Evolutionary conservation across 495 filamentous ascomycete species (phyloP), one percentile per base, ranked within the genome.

Genomic region (Penicillium longicatenatum): DNA sequence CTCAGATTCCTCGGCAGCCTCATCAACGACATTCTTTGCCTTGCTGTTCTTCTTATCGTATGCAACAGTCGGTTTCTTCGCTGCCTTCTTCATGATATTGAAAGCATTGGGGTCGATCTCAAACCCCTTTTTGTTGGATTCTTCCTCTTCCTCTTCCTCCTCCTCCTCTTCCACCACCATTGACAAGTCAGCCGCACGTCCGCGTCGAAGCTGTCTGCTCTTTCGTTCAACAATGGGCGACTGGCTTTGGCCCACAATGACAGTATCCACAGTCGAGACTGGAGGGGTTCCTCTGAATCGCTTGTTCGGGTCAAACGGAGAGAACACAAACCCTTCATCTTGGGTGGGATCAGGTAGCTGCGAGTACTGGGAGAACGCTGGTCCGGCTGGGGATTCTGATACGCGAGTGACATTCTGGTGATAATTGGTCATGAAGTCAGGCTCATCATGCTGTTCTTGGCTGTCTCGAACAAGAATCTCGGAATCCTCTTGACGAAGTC

Each of bases 1-100:
- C 68, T 98, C 95, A 1, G 95, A 98, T 76, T 99, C 94, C 63
- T 94, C 91, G 39, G 94, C 94, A 64, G 94, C 91, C 59, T 98
- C 94, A 58, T 98, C 83, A 17, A 99, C 77, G 78, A 96, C 91
- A 14, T 87, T 86, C 54, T 86, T 92, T 0, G 92, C 93, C 64
- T 92, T 89, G 72, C 90, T 95, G 68, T 88, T 94, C 64, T 87
- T 90, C 75, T 89, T 94, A 70, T 96, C 83, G 61, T 90, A 96
- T 8, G 76, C 73, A 20, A 74, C 71, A 51, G 58, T 60, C 22
- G 74, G 66, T 59, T 87, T 86, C 67, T 78, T 84, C 0, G 85
- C 86, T 0, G 85, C 86, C 60, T 88, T 87, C 64, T 86, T 85
- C 85, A 97, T 86, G n/a, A 89, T 69, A 51, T 82, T 80, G 65